Conservation (phyloP, 2,329 filamentous ascomycete genomes). For the Xylaria multiplex region DNA sequence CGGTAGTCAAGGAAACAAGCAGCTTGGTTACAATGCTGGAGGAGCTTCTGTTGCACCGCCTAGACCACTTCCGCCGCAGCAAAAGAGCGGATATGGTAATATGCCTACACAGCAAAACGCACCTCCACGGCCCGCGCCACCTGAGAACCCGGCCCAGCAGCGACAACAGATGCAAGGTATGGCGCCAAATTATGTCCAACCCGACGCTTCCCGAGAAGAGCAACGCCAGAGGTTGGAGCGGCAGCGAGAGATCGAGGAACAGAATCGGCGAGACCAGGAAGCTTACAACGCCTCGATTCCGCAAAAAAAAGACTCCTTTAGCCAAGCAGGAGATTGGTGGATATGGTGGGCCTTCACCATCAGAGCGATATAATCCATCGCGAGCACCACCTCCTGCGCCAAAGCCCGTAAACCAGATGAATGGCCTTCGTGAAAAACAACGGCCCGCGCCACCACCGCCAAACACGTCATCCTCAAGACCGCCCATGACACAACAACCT, state of each 20-base stretch:
- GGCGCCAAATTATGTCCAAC: slow-evolving; percentile 63
- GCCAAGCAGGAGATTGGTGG: slow-evolving; percentile 89
- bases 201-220: slow-evolving; percentile 64
- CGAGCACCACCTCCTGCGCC: slow-evolving; percentile 86
- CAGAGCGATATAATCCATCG: slow-evolving; percentile 83
- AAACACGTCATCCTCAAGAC: slow-evolving; percentile 55
- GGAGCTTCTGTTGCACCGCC: slow-evolving; percentile 73
- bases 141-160: slow-evolving; percentile 60
- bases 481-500: slow-evolving; percentile 60
- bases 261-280: slow-evolving; percentile 79
- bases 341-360: slow-evolving; percentile 57
- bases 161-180: slow-evolving; percentile 68
- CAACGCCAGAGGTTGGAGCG: slow-evolving; percentile 70
- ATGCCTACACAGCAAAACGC: slow-evolving; percentile 51
- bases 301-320: slow-evolving; percentile 78
- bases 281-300: slow-evolving; percentile 91
- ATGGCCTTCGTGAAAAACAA: slow-evolving; percentile 70
- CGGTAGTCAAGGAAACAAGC: slow-evolving; percentile 67
- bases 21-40: slow-evolving; percentile 65
- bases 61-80: slow-evolving; percentile 69
- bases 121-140: slow-evolving; percentile 57
- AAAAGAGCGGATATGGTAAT: slow-evolving; percentile 53
- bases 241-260: slow-evolving; percentile 69
- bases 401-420: slow-evolving; percentile 64
- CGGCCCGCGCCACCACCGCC: slow-evolving; percentile 82